Percentiles rank a stretch among this genome's conserved stretches.
These are phyloP conservation scores for Cydonia oblonga DNA, from an alignment of 331 rosid genomes.

Conservation along the genomic window DNA sequence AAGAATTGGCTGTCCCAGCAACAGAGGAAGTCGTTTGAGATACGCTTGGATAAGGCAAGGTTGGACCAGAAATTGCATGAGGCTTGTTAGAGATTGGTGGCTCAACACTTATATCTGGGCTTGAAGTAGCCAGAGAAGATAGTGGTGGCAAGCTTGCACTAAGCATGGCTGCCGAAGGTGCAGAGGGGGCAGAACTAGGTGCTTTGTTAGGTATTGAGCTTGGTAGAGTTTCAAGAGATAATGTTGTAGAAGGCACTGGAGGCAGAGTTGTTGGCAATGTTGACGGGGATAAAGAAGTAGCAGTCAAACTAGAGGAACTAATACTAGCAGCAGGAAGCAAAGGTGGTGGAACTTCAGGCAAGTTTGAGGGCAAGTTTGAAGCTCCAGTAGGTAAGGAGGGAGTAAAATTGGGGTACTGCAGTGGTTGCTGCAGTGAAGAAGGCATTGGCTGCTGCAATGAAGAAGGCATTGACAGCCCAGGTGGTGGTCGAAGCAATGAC, in stretches of 20 bases:
- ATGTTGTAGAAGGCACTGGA: conserved; percentile 31
- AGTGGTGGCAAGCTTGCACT: conserved; percentile 36
- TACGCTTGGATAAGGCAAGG: conserved; percentile 43
- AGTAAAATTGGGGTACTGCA: conserved; percentile 55
- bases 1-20: conserved; percentile 45
- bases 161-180: conserved; percentile 25
- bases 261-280: conserved; percentile 36
- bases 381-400: conserved; percentile 44
- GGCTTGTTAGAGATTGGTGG: conserved; percentile 45
- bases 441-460: conserved; percentile 75
- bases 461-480: conserved; percentile 68
- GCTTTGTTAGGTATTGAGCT: conserved; percentile 42
- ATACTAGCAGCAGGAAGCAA: conserved; percentile 32
- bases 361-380: conserved; percentile 17
- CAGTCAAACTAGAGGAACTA: conserved; percentile 10
- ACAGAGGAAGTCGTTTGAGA: conserved; percentile 40
- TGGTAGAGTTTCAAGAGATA: conserved; percentile 46
- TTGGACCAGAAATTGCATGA: conserved; percentile 36
- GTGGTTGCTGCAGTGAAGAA: conserved; percentile 60
- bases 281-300: conserved; percentile 28
- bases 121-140: conserved; percentile 31
- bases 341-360: conserved; percentile 40
- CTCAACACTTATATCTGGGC: conserved; percentile 32
- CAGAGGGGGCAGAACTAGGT: conserved; percentile 30
- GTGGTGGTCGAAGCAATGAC: conserved; percentile 63